phyloP scores from a whole-genome alignment of 2,329 filamentous ascomycete species.

The Aspergillus clavatus region DNA sequence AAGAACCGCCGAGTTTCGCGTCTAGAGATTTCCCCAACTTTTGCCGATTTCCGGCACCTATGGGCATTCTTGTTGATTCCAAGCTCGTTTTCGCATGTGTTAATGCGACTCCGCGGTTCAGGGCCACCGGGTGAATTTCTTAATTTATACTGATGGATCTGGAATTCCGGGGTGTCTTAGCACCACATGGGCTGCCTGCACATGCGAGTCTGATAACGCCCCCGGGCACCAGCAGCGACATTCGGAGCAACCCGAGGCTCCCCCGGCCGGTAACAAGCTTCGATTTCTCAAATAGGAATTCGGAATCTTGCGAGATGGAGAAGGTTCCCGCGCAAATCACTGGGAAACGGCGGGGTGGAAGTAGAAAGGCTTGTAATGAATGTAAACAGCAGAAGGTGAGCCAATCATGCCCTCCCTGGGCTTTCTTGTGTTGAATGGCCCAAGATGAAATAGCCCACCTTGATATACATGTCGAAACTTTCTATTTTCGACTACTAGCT shows the following conservation, averaged over 20 bases:
- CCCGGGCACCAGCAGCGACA: slow-evolving; percentile 26
- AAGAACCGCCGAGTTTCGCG: slow-evolving; percentile 28
- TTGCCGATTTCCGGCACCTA: slow-evolving; percentile 39
- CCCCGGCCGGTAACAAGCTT: slow-evolving; percentile 28
- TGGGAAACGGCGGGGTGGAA: slow-evolving; percentile 40
- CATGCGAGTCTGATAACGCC: slow-evolving; percentile 25
- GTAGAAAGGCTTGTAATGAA: slow-evolving; percentile 58
- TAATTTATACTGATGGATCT: slow-evolving; percentile 34
- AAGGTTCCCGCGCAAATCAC: slow-evolving; percentile 43
- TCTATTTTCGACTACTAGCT: slow-evolving; percentile 10
- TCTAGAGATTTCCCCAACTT: slow-evolving; percentile 12
- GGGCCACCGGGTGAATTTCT: slow-evolving; percentile 23
- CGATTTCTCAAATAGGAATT: slow-evolving; percentile 28
- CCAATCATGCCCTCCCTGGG: slow-evolving; percentile 2
- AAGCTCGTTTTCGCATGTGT: slow-evolving; percentile 19
- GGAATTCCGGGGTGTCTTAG: slow-evolving; percentile 31
- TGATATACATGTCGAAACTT: neutral
- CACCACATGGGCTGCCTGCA: slow-evolving; percentile 30
- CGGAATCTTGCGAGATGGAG: slow-evolving; percentile 36
- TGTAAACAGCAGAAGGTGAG: slow-evolving; percentile 64
- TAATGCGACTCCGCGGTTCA: slow-evolving; percentile 21
- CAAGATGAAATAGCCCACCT: neutral
- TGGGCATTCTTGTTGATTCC: slow-evolving; percentile 19
- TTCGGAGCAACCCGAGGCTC: slow-evolving; percentile 32
- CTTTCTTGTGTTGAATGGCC: neutral